A percentile compares a stretch with the other conserved stretches of the same genome.
These are phyloP conservation scores for Styphnolobium japonicum DNA, from an alignment of 306 rosid species.

Conservation along the genomic window DNA sequence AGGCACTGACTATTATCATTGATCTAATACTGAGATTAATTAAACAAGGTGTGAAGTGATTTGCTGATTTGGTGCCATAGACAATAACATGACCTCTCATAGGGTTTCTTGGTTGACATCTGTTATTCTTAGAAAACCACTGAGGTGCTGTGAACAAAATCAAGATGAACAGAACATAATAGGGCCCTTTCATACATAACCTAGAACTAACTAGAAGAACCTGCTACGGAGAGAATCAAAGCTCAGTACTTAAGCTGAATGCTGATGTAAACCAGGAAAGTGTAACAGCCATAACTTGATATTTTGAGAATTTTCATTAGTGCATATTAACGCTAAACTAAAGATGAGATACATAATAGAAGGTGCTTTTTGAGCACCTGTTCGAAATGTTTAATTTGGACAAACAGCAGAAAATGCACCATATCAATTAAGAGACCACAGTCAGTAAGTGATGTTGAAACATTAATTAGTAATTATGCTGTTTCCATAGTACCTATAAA, in stretches of 20 bases:
- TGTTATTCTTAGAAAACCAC: background rate
- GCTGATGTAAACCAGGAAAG: background rate
- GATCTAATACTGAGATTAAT: too few species aligned
- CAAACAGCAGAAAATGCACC: constrained; percentile 6
- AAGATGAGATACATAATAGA: background rate
- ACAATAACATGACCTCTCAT: background rate
- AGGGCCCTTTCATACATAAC: background rate
- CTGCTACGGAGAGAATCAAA: background rate
- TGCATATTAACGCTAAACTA: background rate
- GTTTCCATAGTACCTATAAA: background rate
- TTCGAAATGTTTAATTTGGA: constrained; percentile 3
- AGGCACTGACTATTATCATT: too few species aligned
- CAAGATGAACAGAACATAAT: background rate
- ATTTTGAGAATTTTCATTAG: background rate
- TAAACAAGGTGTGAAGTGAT: too few species aligned
- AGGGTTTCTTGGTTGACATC: background rate
- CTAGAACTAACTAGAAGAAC: background rate
- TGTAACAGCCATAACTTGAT: background rate
- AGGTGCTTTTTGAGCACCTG: background rate
- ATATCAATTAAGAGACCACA: background rate
- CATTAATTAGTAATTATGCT: background rate
- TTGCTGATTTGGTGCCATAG: too few species aligned
- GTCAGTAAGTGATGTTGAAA: background rate
- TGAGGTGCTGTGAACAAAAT: background rate
- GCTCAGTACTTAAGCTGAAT: background rate